Base-by-base conservation (phyloP, 1,139 yeast species). In the Scheffersomyces titani region DNA sequence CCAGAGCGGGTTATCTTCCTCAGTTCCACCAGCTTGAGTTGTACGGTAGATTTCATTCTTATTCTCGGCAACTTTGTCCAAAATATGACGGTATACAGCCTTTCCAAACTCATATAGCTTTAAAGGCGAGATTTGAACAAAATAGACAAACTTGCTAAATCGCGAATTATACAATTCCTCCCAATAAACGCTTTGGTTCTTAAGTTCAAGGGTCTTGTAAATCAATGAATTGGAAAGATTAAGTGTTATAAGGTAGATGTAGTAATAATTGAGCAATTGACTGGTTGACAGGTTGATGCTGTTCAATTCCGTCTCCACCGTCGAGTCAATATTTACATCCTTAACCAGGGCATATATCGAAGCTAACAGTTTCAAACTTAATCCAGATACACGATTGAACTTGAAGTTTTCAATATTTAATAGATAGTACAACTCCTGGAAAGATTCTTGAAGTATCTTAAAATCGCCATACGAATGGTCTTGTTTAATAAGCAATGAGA, bases 131-230 rank as follows among this genome's bases (percentile, higher is more conserved):
- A 72, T 70, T 59, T 78, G 82, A 3, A 77, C 59, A 24, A 73
- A 72, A 61, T 75, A 79, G 13, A 75, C 57, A 46, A 69, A 47
- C 59, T 76, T 77, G 48, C 65, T 64, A 30, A 65, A 51, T 6
- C 63, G 54, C 18, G 80, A 75, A 46, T 63, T 61, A 48, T 66
- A 61, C 50, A 78, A 56, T 5, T 65, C 65, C 24, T 68, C 68
- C 83, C 83, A 79, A 60, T 78, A 79, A 6, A 68, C 67, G 59
- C 72, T 64, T 56, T 78, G 74, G 52, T 69, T 70, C 59, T 77
- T 76, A 52, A 74, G 68, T 16, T 68, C 58, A 48, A 78, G 65
- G 0, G 82, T 75, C 57, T 74, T 72, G 61, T 70, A 74, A 51
- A 79, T 75, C 44, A 78, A 62, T 6, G 72, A 61, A 58, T 74